Evolutionary conservation across 176 grass and related monocot species (phyloP), one percentile per base, ranked within the genome.

Genomic region (Paspalum vaginatum): DNA sequence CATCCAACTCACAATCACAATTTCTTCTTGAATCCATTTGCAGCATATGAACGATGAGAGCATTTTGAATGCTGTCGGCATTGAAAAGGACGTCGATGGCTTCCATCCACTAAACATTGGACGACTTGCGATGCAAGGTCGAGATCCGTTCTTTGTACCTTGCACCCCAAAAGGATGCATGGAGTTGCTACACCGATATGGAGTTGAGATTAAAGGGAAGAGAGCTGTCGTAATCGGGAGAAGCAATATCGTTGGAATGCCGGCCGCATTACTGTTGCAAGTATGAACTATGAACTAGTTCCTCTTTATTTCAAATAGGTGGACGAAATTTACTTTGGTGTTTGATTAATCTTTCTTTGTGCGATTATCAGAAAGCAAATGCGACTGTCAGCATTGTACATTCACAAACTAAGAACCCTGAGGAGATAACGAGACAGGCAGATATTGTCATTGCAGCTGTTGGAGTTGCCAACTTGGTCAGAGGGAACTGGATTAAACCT

Each of bases 81-180:
- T 95, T 64, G 82, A 99, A 47, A 98, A 95, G 75, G 92, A 99
- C 16, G 86, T 99, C 11, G 96, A 95, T 85, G 90, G 92, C 78
- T 99, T 99, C 70, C 92, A 99, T 85, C 96, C 96, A 7, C 83
- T 98, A 64, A 98, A 98, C 79, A 99, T 99, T 65, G 96, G 96
- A 38, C 86, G 90, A 44, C 92, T 99, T 76, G 90, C 92, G 41
- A 99, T 99, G 96, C 96, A 99, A 91, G 92, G 96, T 26, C 66
- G 96, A 42, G 82, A 99, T 44, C 90, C 96, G 0, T 87, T 93
- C 56, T 98, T 95, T 90, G 88, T 95, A 74, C 92, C 96, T 45
- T 98, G 96, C 87, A 98, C 96, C 39, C 96, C 96, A n/a, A 98
- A 95, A 89, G 90, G 96, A 87, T 98, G 96, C 84, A 98, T 98